Evolutionary conservation across 2,329 filamentous ascomycete species (phyloP), one percentile per base, ranked within the genome.

Genomic region (Diaporthe sp.): DNA sequence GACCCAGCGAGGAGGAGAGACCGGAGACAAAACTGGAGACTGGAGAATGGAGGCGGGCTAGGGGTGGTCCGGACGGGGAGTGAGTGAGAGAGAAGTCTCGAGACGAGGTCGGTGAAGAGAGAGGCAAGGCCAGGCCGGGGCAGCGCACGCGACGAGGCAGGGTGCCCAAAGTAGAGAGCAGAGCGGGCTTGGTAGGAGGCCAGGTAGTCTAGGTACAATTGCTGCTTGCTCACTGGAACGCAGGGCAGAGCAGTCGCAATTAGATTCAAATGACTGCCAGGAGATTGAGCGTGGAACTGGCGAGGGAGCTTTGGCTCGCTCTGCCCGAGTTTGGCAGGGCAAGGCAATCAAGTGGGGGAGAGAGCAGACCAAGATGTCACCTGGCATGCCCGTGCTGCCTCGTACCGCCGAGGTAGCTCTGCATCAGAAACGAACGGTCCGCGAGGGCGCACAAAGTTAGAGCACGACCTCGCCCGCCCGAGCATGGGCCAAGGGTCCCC

Each of bases 221-320:
- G 55, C 42, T 49, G 62, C 46, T 42, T 46, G 17, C 44, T 72
- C 46, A 67, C 49, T 53, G 39, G 57, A 19, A 65, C 46, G 58
- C 58, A 73, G 51, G 58, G n/a, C 51, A 51, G 57, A 75, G 73
- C 68, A 75, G 73, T 72, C 73, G 73, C 73, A 75, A 75, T 72
- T 72, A 74, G 53, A 74, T 65, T 72, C 73, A 75, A 76, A 73
- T 75, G 62, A 73, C 75, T 73, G 69, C 55, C 69, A 75, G 75
- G 73, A 70, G 73, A 77, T 77, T 73, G 75, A 75, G 75, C 73
- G 75, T 61, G 75, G 73, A 72, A 73, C 71, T 73, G 72, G 46
- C 58, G 69, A 57, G 73, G 75, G 42, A 75, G 73, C 73, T 75
- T 65, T 75, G 75, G 72, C 73, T 77, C 75, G 75, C 75, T 75